Percentiles rank a stretch among this genome's conserved stretches.
These are phyloP conservation scores for Cardamine occulta DNA, from an alignment of 345 rosid genomes.

Conservation along the genomic window DNA sequence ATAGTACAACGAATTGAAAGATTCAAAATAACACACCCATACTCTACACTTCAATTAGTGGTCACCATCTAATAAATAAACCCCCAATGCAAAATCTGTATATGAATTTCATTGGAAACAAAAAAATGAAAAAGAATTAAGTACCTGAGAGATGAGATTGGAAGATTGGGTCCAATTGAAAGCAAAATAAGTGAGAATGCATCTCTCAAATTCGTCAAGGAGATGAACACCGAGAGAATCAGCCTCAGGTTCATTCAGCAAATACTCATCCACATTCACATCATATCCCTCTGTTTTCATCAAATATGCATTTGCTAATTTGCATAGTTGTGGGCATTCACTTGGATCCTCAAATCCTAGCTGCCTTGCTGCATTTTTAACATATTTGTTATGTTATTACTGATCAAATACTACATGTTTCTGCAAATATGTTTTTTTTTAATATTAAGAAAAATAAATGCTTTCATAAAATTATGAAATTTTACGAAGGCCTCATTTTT, in stretches of 20 bases:
- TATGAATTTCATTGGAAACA: not conserved
- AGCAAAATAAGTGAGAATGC: conserved; percentile 80
- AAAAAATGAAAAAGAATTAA: not conserved
- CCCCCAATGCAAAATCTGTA: not conserved
- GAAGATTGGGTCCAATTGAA: conserved; percentile 88
- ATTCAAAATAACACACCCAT: not conserved
- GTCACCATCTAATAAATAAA: not conserved
- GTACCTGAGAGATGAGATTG: conserved; percentile 60
- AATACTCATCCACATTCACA: conserved; percentile 57
- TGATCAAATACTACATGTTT: not conserved
- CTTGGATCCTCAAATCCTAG: conserved; percentile 71
- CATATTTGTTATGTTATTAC: not conserved
- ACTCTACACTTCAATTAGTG: not conserved
- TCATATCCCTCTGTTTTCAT: conserved; percentile 62
- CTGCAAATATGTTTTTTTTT: not conserved
- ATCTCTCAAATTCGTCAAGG: conserved; percentile 75
- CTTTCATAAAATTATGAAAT: not conserved
- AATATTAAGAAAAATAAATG: not conserved
- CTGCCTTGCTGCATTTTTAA: conserved; percentile 65
- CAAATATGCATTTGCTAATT: conserved; percentile 65
- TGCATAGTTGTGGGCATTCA: conserved; percentile 71
- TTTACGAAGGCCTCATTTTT: not conserved
- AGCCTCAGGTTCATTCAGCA: conserved; percentile 55
- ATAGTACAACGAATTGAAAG: not conserved
- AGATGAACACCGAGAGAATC: conserved; percentile 65